Evolutionary conservation across 176 grass and related monocot genomes (phyloP).

Genomic region (Aechmea fasciata): DNA sequence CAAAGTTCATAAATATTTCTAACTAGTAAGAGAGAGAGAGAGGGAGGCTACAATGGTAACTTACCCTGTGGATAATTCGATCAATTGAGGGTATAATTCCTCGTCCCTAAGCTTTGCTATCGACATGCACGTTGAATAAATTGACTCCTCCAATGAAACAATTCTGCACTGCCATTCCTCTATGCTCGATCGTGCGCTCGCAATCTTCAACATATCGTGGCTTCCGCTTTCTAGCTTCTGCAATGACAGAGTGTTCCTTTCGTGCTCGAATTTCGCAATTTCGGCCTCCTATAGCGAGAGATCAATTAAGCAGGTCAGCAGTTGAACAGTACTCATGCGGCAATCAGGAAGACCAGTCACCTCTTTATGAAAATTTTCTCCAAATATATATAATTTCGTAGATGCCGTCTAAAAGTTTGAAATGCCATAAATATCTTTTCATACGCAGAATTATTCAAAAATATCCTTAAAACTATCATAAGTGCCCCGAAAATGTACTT

Average conservation of each 20-base stretch:
- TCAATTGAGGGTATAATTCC: constrained; percentile 85
- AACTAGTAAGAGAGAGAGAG: no score
- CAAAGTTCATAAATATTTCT: no score
- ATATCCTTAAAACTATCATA: no score
- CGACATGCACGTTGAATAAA: constrained; percentile 52
- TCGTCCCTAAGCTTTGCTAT: constrained; percentile 89
- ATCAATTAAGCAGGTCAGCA: neutral
- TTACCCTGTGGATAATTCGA: constrained; percentile 82
- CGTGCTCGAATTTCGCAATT: constrained; percentile 62
- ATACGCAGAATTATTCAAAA: no score
- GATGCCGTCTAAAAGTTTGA: no score
- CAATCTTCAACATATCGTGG: constrained; percentile 58
- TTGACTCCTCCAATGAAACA: constrained; percentile 75
- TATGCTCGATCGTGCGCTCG: constrained; percentile 59
- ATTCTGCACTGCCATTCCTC: constrained; percentile 70
- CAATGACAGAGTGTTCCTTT: constrained; percentile 42
- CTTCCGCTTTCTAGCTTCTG: constrained; percentile 68
- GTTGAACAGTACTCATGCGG: neutral
- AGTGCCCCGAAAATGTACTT: no score
- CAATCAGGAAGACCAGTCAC: neutral
- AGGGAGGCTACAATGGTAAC: constrained; percentile 19
- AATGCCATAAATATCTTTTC: no score
- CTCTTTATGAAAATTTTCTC: no score
- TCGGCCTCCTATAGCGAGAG: constrained; percentile 65
- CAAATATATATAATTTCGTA: no score